These are phyloP conservation scores for Knoxdaviesia proteae DNA, from an alignment of 2,329 filamentous ascomycete species.

Conservation along the genomic window DNA sequence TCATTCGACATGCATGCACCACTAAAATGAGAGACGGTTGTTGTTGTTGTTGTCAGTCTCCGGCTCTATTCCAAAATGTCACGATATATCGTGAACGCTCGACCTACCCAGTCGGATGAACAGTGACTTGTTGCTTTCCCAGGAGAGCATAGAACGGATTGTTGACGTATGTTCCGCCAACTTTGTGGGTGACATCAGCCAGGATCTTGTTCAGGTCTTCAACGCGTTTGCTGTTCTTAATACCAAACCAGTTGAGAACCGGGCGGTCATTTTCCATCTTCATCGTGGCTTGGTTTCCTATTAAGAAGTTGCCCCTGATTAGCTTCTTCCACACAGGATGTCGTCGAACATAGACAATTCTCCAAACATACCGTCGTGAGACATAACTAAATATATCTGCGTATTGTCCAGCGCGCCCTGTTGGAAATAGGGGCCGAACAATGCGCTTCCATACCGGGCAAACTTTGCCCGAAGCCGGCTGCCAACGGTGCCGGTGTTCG, in stretches of 20 bases:
- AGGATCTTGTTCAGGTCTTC: slow-evolving; percentile 29
- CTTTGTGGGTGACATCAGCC: slow-evolving; percentile 29
- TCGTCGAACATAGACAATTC: slow-evolving; percentile 4
- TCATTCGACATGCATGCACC: slow-evolving; percentile 42
- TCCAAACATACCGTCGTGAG: slow-evolving; percentile 31
- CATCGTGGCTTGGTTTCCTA: slow-evolving; percentile 36
- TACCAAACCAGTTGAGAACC: slow-evolving; percentile 36
- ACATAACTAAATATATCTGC: slow-evolving; percentile 45
- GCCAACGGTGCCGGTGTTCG: slow-evolving; percentile 16
- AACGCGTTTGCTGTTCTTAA: slow-evolving; percentile 33
- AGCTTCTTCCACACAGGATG: neutral
- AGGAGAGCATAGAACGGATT: slow-evolving; percentile 36
- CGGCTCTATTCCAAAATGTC: neutral
- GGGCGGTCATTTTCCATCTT: slow-evolving; percentile 38
- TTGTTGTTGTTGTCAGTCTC: neutral
- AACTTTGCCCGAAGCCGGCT: slow-evolving; percentile 23
- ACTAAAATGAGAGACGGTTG: slow-evolving; percentile 11
- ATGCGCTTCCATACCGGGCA: slow-evolving; percentile 26
- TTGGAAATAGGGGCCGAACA: slow-evolving; percentile 35
- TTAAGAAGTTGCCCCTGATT: neutral
- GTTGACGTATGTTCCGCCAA: slow-evolving; percentile 38
- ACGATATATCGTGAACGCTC: neutral
- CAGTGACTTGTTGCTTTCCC: slow-evolving; percentile 37
- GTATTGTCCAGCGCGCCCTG: slow-evolving; percentile 37
- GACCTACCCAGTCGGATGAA: slow-evolving; percentile 41